Percentiles rank a stretch among this genome's conserved stretches.
phyloP scores from a whole-genome alignment of 106 monocot species.

The Allium cepa region DNA sequence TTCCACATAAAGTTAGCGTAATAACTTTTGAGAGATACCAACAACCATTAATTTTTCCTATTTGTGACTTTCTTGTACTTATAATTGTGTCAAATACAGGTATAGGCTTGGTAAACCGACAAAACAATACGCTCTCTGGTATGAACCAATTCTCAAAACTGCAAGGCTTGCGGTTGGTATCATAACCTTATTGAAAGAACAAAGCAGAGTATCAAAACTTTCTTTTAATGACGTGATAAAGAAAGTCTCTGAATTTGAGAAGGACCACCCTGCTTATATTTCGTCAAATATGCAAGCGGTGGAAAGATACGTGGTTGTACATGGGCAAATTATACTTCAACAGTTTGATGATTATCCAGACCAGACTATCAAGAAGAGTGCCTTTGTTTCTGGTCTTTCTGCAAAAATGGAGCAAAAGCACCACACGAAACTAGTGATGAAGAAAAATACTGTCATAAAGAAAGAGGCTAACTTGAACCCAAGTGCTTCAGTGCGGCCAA shows the following conservation, averaged over 20 bases:
- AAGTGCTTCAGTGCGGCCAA: constrained; percentile 57
- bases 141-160: constrained; percentile 84
- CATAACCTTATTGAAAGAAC: constrained; percentile 86
- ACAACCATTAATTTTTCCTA: too few species aligned
- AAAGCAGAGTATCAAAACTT: constrained; percentile 83
- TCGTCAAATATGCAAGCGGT: constrained; percentile 68
- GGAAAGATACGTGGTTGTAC: constrained; percentile 86
- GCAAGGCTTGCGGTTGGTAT: constrained; percentile 80
- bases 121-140: constrained; percentile 85
- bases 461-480: constrained; percentile 84
- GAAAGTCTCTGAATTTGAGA: constrained; percentile 71
- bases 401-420: constrained; percentile 68
- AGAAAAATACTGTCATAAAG: constrained; percentile 55
- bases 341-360: constrained; percentile 96
- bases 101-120: constrained; percentile 87
- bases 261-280: constrained; percentile 59
- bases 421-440: constrained; percentile 81
- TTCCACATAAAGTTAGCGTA: too few species aligned
- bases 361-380: constrained; percentile 57
- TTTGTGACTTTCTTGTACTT: neutral
- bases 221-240: constrained; percentile 85
- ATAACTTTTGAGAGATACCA: too few species aligned
- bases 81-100: constrained; percentile 38
- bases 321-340: constrained; percentile 96
- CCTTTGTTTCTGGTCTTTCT: constrained; percentile 78